Conservation (phyloP, 176 grass and related monocot genomes). For the Rhipidocladum racemiflorum region DNA sequence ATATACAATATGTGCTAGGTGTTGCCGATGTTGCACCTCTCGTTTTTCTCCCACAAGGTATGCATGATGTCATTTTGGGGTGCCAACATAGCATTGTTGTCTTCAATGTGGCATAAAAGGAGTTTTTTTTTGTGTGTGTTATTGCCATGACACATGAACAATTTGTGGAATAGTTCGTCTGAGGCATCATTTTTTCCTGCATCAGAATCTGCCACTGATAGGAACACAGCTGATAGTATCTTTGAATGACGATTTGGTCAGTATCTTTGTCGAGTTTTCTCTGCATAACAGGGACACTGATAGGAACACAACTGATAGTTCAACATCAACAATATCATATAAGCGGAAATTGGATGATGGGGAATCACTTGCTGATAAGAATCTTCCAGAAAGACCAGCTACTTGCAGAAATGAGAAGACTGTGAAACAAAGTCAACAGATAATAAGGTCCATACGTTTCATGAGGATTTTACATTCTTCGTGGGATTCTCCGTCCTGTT, state of each 20-base stretch:
- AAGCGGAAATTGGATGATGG: slow-evolving; percentile 74
- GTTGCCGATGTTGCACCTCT: background rate
- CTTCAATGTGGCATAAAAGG: background rate
- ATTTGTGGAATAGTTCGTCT: background rate
- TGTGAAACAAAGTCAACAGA: slow-evolving; percentile 51
- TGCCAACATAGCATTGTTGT: background rate
- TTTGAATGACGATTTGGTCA: no score
- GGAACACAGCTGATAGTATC: no score
- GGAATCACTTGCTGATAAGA: slow-evolving; percentile 58
- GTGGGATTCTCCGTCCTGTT: no score
- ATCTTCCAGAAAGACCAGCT: slow-evolving; percentile 38
- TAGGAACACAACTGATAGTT: slow-evolving; percentile 72
- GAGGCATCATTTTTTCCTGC: background rate
- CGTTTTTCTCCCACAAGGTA: background rate
- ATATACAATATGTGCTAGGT: background rate
- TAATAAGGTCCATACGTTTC: slow-evolving; percentile 47
- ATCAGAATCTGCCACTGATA: no score
- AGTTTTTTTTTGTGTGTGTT: background rate
- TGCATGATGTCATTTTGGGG: background rate
- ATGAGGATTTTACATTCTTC: background rate
- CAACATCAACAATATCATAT: slow-evolving; percentile 74
- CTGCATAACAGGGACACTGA: slow-evolving; percentile 61
- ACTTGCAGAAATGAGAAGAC: slow-evolving; percentile 30
- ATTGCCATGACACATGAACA: background rate
- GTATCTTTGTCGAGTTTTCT: slow-evolving; percentile 60